Evolutionary conservation across 345 rosid species (phyloP).

Genomic region (Populus nigra): DNA sequence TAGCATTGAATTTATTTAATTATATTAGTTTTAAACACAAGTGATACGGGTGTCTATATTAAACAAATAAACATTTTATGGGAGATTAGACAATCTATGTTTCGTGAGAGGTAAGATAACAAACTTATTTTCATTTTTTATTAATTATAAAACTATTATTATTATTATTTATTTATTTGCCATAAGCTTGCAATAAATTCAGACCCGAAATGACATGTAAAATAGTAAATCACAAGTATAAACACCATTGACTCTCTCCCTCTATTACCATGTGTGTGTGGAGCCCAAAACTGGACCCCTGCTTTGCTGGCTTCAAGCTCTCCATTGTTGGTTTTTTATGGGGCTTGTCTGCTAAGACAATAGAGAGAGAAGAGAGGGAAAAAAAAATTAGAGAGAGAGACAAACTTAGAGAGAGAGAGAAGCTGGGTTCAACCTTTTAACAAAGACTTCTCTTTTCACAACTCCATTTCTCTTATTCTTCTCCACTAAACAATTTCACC

Average conservation of each 20-base stretch:
- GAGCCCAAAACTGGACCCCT: constrained; percentile 74
- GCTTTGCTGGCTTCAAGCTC: constrained; percentile 80
- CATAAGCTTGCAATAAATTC: neutral
- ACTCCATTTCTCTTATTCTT: constrained; percentile 13
- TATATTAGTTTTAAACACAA: too few relatives aligned
- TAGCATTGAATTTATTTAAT: too few relatives aligned
- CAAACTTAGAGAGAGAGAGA: constrained; percentile 1
- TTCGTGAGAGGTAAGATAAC: too few relatives aligned
- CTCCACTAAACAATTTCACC: constrained; percentile 16
- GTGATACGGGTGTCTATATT: too few relatives aligned
- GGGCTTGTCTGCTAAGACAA: constrained; percentile 52
- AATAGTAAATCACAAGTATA: neutral
- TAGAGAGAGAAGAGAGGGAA: constrained; percentile 2
- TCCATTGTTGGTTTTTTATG: constrained; percentile 64
- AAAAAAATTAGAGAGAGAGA: neutral
- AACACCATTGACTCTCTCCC: constrained; percentile 28
- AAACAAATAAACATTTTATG: too few relatives aligned
- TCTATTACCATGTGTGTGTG: constrained; percentile 35
- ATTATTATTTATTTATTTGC: neutral
- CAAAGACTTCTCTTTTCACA: constrained; percentile 6
- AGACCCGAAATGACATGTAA: neutral
- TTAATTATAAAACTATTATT: too few relatives aligned
- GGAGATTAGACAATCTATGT: too few relatives aligned
- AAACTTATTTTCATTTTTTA: too few relatives aligned
- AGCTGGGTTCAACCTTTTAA: constrained; percentile 17